phyloP scores from a whole-genome alignment of 768 basidiomycete species.

The Termitomyces sp. region DNA sequence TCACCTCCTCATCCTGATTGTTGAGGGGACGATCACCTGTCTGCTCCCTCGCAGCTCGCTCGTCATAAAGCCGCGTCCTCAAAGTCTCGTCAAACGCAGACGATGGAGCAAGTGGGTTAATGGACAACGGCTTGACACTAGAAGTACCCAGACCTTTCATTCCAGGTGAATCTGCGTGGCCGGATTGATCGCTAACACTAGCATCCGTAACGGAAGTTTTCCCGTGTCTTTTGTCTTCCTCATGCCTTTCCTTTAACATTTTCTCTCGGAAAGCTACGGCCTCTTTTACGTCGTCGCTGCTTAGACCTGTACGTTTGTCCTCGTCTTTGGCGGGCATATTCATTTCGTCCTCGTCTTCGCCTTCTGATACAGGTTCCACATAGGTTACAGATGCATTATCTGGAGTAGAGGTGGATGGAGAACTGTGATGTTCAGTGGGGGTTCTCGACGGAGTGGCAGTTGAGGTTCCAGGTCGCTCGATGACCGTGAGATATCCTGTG shows the following conservation, averaged over 20 bases:
- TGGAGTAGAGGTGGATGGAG: constrained; percentile 38
- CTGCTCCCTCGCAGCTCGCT: constrained; percentile 21
- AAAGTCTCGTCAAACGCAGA: constrained; percentile 82
- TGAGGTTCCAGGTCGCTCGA: constrained; percentile 64
- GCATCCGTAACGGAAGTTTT: constrained; percentile 5
- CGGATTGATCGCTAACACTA: constrained; percentile 6
- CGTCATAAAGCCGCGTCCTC: constrained; percentile 56
- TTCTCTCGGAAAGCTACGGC: constrained; percentile 86
- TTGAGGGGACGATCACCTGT: constrained; percentile 27
- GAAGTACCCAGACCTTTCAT: constrained; percentile 22
- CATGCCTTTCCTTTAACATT: constrained; percentile 53
- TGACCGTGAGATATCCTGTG: constrained; percentile 66
- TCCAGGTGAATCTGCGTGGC: constrained; percentile 20
- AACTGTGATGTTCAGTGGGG: constrained; percentile 44
- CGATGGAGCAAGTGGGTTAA: constrained; percentile 84
- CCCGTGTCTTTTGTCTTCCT: constrained; percentile 25
- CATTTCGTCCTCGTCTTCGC: constrained; percentile 84
- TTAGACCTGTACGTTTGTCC: constrained; percentile 73
- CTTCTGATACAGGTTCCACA: constrained; percentile 91
- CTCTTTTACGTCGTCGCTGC: constrained; percentile 69
- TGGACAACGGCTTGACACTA: constrained; percentile 45
- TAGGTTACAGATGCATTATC: constrained; percentile 44
- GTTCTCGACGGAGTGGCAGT: constrained; percentile 37
- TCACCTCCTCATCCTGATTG: constrained; percentile 35
- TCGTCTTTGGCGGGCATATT: constrained; percentile 76